phyloP scores from a whole-genome alignment of 192 early-diverging fungal species.

The Coemansia asiatica region DNA sequence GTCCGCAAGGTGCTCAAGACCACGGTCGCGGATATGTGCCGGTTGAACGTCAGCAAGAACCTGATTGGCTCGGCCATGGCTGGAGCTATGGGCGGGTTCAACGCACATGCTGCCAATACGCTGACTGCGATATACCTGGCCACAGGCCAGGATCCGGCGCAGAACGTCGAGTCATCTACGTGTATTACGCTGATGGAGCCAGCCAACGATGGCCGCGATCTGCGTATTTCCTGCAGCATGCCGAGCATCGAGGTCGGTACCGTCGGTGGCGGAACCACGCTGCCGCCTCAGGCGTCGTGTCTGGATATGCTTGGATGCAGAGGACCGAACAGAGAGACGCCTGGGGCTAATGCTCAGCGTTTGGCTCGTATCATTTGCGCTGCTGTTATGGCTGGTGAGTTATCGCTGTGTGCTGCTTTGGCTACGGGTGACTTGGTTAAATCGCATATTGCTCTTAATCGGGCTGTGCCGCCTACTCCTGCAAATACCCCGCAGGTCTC shows the following conservation, averaged over 20 bases:
- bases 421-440: slow-evolving; percentile 88
- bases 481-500: slow-evolving; percentile 32
- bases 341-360: slow-evolving; percentile 82
- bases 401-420: slow-evolving; percentile 80
- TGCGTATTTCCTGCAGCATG: slow-evolving; percentile 90
- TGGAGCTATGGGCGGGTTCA: slow-evolving; percentile 86
- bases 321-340: slow-evolving; percentile 72
- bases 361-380: slow-evolving; percentile 86
- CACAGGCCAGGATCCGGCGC: slow-evolving; percentile 94
- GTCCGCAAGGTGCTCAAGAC: slow-evolving; percentile 87
- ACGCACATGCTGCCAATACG: slow-evolving; percentile 93
- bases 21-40: slow-evolving; percentile 71
- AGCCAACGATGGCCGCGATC: slow-evolving; percentile 71
- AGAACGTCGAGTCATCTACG: slow-evolving; percentile 90
- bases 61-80: slow-evolving; percentile 94
- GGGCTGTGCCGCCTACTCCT: slow-evolving; percentile 57
- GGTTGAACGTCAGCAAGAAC: slow-evolving; percentile 85
- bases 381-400: slow-evolving; percentile 89
- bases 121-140: slow-evolving; percentile 87
- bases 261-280: slow-evolving; percentile 83
- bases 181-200: slow-evolving; percentile 95
- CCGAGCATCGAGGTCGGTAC: slow-evolving; percentile 94
- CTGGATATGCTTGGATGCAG: slow-evolving; percentile 85
- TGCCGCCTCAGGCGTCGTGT: slow-evolving; percentile 83
- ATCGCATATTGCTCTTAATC: slow-evolving; percentile 85